Base-by-base conservation (phyloP, 2,329 filamentous ascomycete genomes). In the Fulvia fulva region DNA sequence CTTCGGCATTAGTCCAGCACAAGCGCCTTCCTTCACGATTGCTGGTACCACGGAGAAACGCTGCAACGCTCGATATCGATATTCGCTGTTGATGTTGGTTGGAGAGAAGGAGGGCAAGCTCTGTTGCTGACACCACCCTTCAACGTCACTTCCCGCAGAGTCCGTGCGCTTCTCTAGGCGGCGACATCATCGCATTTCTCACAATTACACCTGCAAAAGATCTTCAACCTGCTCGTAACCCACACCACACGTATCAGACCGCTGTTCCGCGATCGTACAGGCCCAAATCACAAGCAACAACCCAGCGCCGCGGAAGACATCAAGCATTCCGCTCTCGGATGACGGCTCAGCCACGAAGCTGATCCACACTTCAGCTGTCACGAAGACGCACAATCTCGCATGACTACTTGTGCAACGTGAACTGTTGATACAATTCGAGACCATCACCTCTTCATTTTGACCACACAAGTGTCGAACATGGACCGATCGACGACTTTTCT, bases 401-500 rank as follows among this genome's bases (percentile, higher is more conserved):
- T 41, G 37, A 41, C 37, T 41, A n/a, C n/a, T n/a, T n/a, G n/a
- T n/a, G 37, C 37, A n/a, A 19, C 37, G 14, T 41, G 37, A 41
- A n/a, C 37, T 19, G 11, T 32, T 50, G 47, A 30, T 50, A 28
- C 22, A 28, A 32, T 14, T 52, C 25, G 14, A 21, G 21, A 1
- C 9, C 50, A 21, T 41, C 28, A 6, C n/a, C 2, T 34, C 47
- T 51, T 9, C 47, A 21, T 25, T 12, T 5, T 19, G 44, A 47
- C 25, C 37, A 19, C 14, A 19, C 1, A 19, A 5, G 1, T 14
- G 32, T 12, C 53, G 14, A 56, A 25, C 16, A 56, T 56, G 54
- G 32, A 51, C 32, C 28, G 54, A 34, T 52, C 49, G 14, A 58
- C 61, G 19, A 54, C 56, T 16, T 51, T 67, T 50, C 47, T 71